Base-by-base conservation (phyloP, 192 early-diverging fungal genomes). In the Entomortierella beljakovae region DNA sequence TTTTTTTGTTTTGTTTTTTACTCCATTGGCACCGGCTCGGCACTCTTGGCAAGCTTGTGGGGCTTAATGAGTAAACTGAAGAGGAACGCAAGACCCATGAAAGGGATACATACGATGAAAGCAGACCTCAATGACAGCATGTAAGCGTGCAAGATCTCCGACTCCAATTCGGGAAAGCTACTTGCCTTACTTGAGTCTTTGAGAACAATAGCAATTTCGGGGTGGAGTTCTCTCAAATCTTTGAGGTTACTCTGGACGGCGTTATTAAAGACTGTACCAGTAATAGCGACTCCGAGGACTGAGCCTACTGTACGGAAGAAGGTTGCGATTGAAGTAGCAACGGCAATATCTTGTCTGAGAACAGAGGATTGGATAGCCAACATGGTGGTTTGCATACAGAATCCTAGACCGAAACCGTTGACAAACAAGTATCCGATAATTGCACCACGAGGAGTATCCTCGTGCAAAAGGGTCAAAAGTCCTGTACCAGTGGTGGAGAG, bases 401-500 rank as follows among this genome's bases (percentile, higher is more conserved):
- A 53, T 46, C 97, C 96, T 23, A 92, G 52, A 15, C 97, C 97
- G 29, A 92, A 31, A 10, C 95, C 96, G 38, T 86, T 28, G 57
- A 95, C 60, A 9, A 95, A 60, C 53, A 94, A 64, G 64, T 84
- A 92, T 20, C 90, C 84, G 57, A 92, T 87, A 37, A 83, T 82
- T 69, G 82, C 54, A 20, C 83, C 90, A 1, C 64, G 67, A 28
- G 35, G 76, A 22, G 87, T 81, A 20, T 80, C 71, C 6, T 68
- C 84, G 40, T 63, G 53, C 15, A 93, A 62, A 9, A 88, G 85
- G 7, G 87, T 80, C 9, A 91, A 61, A 31, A 97, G 82, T 15
- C 80, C 87, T 23, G 83, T 52, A 29, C 94, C 94, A 32, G 87
- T 64, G 3, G 84, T 84, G 8, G 86, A 54, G 18, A 97, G 70